Conservation (phyloP, 75 land plant genomes). For the Azolla pinnata region DNA sequence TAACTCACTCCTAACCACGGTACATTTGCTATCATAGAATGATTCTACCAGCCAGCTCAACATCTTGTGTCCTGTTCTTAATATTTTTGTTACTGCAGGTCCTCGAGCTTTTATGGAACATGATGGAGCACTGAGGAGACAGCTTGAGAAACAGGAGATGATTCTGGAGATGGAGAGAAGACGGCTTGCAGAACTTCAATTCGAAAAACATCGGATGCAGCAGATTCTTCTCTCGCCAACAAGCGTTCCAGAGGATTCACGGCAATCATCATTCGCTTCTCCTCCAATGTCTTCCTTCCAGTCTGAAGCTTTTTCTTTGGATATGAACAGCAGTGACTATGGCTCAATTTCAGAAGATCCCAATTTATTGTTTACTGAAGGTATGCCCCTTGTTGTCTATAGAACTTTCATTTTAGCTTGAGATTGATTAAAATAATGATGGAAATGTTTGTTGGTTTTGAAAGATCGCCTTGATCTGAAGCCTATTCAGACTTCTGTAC, state of each 20-base stretch:
- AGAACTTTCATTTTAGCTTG: not conserved
- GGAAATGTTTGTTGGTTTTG: not conserved
- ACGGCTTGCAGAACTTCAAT: conserved; percentile 34
- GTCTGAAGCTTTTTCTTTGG: not conserved
- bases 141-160: conserved; percentile 48
- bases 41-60: not conserved
- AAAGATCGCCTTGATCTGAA: not conserved
- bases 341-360: not conserved
- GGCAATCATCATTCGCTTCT: too few relatives aligned
- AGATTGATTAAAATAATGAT: not conserved
- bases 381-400: not conserved
- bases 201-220: conserved; percentile 10
- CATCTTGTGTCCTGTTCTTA: not conserved
- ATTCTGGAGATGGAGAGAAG: conserved; percentile 46
- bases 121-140: conserved; percentile 34
- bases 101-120: conserved; percentile 34
- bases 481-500: not conserved
- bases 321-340: not conserved
- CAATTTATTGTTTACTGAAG: not conserved
- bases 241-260: too few relatives aligned
- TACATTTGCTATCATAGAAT: too few relatives aligned
- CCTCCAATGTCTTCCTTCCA: not conserved
- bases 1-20: too few relatives aligned
- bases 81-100: conserved; percentile 9
- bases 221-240: not conserved